Conservation (phyloP, 306 rosid species). For the Vigna reflexopilosa region DNA sequence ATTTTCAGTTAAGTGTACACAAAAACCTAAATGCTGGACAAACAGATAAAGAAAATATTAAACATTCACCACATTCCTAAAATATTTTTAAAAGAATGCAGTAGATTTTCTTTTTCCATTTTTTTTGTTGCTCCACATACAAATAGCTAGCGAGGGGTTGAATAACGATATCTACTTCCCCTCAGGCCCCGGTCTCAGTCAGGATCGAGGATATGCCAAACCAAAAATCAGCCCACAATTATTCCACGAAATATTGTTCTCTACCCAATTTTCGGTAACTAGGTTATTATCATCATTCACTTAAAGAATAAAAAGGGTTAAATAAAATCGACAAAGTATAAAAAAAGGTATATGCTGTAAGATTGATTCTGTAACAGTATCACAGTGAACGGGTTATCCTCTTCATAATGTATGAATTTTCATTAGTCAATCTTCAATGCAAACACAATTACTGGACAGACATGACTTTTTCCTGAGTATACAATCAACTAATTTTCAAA, state of each 20-base stretch:
- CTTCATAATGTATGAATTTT: not conserved
- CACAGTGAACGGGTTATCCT: not conserved
- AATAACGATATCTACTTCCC: not conserved
- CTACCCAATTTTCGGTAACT: not conserved
- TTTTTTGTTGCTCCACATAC: not conserved
- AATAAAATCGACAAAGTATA: not conserved
- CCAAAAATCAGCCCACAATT: not conserved
- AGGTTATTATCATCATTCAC: constrained; percentile 1
- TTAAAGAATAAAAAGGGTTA: not conserved
- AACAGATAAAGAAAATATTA: constrained; percentile 23
- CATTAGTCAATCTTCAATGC: not conserved
- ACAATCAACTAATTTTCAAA: not conserved
- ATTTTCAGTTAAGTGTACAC: constrained; percentile 40
- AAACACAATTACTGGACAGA: not conserved
- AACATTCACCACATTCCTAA: constrained; percentile 7
- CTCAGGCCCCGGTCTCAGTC: not conserved
- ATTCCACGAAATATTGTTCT: not conserved
- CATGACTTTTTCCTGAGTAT: not conserved
- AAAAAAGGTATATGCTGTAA: not conserved
- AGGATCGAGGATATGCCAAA: not conserved
- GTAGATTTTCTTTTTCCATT: not conserved
- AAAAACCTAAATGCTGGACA: constrained; percentile 29
- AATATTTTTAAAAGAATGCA: not conserved
- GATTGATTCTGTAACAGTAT: not conserved
- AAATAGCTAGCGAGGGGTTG: not conserved